Evolutionary conservation across 306 rosid species (phyloP).

Genomic region (Dicorynia guianensis): DNA sequence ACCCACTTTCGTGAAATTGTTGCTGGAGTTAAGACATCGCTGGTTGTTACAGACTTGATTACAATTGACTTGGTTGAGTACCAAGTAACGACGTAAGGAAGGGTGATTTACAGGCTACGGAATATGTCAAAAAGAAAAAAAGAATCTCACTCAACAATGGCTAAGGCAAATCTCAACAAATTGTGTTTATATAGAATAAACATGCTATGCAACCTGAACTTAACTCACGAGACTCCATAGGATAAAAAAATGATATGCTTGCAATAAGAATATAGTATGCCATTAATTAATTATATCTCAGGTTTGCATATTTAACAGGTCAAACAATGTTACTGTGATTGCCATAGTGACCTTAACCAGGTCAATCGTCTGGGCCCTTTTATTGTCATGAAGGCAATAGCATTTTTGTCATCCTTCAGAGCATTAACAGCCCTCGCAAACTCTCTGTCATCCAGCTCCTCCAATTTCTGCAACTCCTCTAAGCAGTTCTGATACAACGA

Average conservation of each 20-base stretch:
- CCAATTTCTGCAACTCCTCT: constrained; percentile 50
- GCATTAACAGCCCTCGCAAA: constrained; percentile 49
- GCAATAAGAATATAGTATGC: not conserved
- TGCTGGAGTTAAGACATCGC: constrained; percentile 9
- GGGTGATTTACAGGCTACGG: not conserved
- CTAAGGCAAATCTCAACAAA: constrained; percentile 5
- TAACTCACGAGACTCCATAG: not conserved
- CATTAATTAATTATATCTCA: not conserved
- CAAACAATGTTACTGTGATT: constrained; percentile 24
- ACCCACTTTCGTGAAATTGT: not conserved
- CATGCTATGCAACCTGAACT: not conserved
- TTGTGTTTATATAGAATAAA: not conserved
- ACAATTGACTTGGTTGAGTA: not conserved
- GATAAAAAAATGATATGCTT: not conserved
- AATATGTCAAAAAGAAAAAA: not conserved
- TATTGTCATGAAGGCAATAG: constrained; percentile 47
- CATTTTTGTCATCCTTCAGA: constrained; percentile 50
- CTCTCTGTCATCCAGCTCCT: constrained; percentile 45
- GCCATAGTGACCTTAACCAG: constrained; percentile 51
- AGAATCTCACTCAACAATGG: not conserved
- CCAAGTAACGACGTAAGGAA: no score
- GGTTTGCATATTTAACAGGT: not conserved
- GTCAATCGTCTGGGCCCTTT: constrained; percentile 44
- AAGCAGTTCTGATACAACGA: constrained; percentile 44
- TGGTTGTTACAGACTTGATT: not conserved